A percentile compares a stretch with the other conserved stretches of the same genome.
Conservation (phyloP, 2,329 filamentous ascomycete genomes). For the Aureobasidium lini region DNA sequence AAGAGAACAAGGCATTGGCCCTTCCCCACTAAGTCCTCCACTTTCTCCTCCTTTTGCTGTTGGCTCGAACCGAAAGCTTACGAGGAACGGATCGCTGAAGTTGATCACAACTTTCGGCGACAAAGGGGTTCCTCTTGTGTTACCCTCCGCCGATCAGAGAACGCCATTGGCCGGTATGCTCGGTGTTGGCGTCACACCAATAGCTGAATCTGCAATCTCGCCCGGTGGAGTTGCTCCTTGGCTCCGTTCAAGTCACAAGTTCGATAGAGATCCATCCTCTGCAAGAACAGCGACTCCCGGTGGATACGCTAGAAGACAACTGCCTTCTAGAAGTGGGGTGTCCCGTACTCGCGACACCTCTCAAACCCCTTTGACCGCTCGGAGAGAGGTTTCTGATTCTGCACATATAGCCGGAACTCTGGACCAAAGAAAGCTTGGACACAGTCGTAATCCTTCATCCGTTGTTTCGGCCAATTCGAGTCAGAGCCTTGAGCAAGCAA, state of each 20-base stretch:
- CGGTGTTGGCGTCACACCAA: slow-evolving; percentile 72
- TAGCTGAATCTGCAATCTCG: slow-evolving; percentile 60
- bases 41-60: slow-evolving; percentile 63
- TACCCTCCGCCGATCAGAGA: slow-evolving; percentile 24
- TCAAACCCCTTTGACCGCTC: slow-evolving; percentile 53
- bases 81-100: slow-evolving; percentile 78
- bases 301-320: slow-evolving; percentile 54
- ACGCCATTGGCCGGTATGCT: slow-evolving; percentile 60
- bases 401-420: background rate
- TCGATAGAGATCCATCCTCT: slow-evolving; percentile 39
- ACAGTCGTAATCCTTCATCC: slow-evolving; percentile 20
- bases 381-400: slow-evolving; percentile 41
- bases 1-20: slow-evolving; percentile 32
- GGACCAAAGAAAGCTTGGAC: slow-evolving; percentile 8
- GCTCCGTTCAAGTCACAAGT: slow-evolving; percentile 27
- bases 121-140: slow-evolving; percentile 56
- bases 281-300: slow-evolving; percentile 56
- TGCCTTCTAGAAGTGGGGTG: slow-evolving; percentile 54
- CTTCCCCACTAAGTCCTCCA: slow-evolving; percentile 53
- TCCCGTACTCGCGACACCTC: slow-evolving; percentile 47
- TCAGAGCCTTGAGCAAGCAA: background rate
- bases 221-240: slow-evolving; percentile 49
- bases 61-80: slow-evolving; percentile 47
- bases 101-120: slow-evolving; percentile 84
- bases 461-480: slow-evolving; percentile 12